A percentile compares a stretch with the other conserved stretches of the same genome.
phyloP scores from a whole-genome alignment of 1,284 basidiomycete genomes.

The Heterobasidion occidentale region DNA sequence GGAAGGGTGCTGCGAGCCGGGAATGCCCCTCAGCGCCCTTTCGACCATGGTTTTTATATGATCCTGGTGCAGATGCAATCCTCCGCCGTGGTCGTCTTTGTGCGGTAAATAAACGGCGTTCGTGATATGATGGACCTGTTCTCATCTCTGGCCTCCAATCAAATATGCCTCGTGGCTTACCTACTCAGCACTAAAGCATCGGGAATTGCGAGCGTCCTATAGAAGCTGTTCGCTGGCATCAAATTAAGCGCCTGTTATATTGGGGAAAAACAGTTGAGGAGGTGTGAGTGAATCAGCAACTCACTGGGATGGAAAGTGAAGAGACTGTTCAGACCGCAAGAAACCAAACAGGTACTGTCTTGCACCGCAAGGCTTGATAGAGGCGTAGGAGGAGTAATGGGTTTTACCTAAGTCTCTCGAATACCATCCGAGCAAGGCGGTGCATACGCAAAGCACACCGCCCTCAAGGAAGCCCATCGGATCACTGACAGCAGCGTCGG shows the following conservation, averaged over 20 bases:
- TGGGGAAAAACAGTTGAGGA: not conserved
- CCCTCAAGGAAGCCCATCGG: not conserved
- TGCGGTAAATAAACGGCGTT: not conserved
- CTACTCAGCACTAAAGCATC: not conserved
- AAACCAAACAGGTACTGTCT: not conserved
- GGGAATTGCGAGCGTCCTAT: not conserved
- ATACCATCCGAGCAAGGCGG: not conserved
- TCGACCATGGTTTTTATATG: not conserved
- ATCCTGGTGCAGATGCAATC: not conserved
- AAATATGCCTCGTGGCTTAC: not conserved
- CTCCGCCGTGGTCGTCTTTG: not conserved
- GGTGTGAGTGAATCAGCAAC: not conserved
- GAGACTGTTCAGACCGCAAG: too few relatives aligned
- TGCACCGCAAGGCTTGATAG: not conserved
- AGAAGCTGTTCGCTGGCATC: not conserved
- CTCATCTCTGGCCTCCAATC: not conserved
- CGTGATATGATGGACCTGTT: not conserved
- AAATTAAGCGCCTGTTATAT: not conserved
- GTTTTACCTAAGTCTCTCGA: not conserved
- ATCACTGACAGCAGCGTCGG: not conserved
- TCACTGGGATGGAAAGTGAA: not conserved
- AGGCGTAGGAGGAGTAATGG: too few relatives aligned
- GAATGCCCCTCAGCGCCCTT: not conserved
- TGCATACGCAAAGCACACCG: not conserved
- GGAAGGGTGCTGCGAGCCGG: too few relatives aligned